A percentile compares a stretch with the other conserved stretches of the same genome.
Conservation (phyloP, 176 grass and related monocot species). For the Urochloa ruziziensis region DNA sequence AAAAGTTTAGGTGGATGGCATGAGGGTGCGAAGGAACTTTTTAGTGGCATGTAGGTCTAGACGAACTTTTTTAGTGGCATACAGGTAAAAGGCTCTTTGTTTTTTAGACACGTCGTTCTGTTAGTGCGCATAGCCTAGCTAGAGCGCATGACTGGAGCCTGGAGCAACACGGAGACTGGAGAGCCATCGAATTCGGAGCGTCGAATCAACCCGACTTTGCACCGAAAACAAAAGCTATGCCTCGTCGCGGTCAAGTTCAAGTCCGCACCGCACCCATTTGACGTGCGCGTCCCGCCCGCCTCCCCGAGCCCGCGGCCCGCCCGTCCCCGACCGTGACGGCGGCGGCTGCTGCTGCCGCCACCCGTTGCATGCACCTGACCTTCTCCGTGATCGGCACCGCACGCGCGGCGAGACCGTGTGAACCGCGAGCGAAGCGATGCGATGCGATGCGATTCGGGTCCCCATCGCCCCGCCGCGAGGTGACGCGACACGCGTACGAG, state of each 20-base stretch:
- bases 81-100: too few species aligned
- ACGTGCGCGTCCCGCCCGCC: background rate
- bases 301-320: background rate
- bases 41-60: too few species aligned
- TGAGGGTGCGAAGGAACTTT: too few species aligned
- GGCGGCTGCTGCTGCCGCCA: background rate
- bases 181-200: background rate
- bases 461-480: background rate
- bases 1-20: too few species aligned
- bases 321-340: background rate
- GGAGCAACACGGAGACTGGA: too few species aligned
- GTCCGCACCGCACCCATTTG: background rate
- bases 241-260: background rate
- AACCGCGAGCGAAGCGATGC: background rate
- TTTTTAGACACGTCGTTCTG: too few species aligned
- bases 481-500: background rate
- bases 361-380: background rate
- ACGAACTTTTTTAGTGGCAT: too few species aligned
- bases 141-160: too few species aligned
- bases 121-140: too few species aligned
- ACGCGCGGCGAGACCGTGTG: background rate
- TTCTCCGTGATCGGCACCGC: background rate
- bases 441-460: slow-evolving; percentile 15
- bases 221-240: background rate
- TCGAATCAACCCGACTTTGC: background rate